Evolutionary conservation across 1,139 yeast genomes (phyloP).

Genomic region (Scheffersomyces illinoinensis): DNA sequence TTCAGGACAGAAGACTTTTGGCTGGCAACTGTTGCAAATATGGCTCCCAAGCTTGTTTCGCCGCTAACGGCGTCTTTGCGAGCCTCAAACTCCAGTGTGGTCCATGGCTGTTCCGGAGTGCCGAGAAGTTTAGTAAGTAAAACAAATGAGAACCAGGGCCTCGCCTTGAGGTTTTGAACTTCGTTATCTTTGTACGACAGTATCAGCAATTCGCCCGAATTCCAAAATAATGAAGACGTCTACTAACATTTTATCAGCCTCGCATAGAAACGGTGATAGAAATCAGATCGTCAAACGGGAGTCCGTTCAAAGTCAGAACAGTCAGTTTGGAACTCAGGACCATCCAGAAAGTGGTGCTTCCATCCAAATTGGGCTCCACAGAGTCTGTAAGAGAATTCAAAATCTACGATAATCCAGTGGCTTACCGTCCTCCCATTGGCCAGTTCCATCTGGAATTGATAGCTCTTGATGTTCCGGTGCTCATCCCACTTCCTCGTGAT

Average conservation of each 20-base stretch:
- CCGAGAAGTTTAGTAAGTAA: constrained; percentile 50
- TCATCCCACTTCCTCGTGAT: constrained; percentile 59
- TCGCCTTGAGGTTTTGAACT: neutral
- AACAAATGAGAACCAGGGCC: constrained; percentile 19
- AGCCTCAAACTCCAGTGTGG: constrained; percentile 49
- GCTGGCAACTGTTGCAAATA: neutral
- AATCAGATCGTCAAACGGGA: constrained; percentile 38
- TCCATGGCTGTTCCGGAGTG: constrained; percentile 66
- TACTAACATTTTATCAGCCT: constrained; percentile 21
- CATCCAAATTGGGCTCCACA: constrained; percentile 45
- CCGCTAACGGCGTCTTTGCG: constrained; percentile 40
- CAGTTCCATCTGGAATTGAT: constrained; percentile 38
- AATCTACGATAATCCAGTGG: constrained; percentile 37
- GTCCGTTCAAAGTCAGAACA: constrained; percentile 38
- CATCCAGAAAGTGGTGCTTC: constrained; percentile 38
- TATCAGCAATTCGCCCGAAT: neutral
- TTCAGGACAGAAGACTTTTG: neutral
- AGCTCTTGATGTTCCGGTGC: constrained; percentile 60
- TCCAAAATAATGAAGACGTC: neutral
- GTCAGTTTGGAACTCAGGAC: constrained; percentile 41
- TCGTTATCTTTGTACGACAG: neutral
- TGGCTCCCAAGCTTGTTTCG: constrained; percentile 21
- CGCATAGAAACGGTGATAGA: constrained; percentile 46
- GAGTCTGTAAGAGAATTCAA: constrained; percentile 37
- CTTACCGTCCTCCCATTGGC: constrained; percentile 39